These are phyloP conservation scores for Fragilaria radians DNA, from an alignment of 108 stramenopile genomes.

Conservation along the genomic window DNA sequence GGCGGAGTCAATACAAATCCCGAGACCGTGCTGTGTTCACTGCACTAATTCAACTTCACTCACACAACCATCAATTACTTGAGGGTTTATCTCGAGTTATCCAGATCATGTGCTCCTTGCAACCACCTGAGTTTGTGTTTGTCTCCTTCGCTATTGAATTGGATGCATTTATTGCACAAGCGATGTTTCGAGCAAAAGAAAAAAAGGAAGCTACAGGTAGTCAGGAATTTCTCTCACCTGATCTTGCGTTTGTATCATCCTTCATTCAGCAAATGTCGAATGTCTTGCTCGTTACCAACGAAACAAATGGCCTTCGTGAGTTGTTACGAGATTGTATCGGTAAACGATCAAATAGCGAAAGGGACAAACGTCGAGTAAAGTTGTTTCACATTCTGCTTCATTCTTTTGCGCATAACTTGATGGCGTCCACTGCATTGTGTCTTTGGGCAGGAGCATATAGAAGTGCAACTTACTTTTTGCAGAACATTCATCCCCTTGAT, in stretches of 20 bases:
- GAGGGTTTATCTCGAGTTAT: constrained; percentile 65
- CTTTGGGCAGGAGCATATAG: constrained; percentile 80
- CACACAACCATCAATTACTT: constrained; percentile 53
- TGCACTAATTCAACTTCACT: constrained; percentile 64
- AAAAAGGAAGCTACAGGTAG: constrained; percentile 18
- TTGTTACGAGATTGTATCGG: constrained; percentile 66
- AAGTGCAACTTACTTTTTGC: constrained; percentile 63
- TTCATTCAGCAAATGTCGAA: constrained; percentile 77
- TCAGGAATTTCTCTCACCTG: constrained; percentile 27
- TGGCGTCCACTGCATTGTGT: constrained; percentile 61
- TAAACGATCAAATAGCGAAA: constrained; percentile 13
- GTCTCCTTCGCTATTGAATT: constrained; percentile 76
- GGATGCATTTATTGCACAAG: constrained; percentile 43
- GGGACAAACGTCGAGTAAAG: constrained; percentile 44
- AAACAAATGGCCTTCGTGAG: constrained; percentile 52
- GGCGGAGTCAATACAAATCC: constrained; percentile 39
- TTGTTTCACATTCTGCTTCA: constrained; percentile 77
- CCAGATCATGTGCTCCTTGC: constrained; percentile 72
- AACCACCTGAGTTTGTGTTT: constrained; percentile 84
- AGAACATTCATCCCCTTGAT: constrained; percentile 69
- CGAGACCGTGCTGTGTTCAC: constrained; percentile 76
- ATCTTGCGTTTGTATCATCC: constrained; percentile 71
- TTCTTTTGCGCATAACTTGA: constrained; percentile 73
- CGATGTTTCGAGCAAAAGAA: constrained; percentile 22
- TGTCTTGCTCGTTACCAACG: constrained; percentile 63